A percentile compares a stretch with the other conserved stretches of the same genome.
phyloP scores from a whole-genome alignment of 495 filamentous ascomycete species.

The Xylaria venustula region DNA sequence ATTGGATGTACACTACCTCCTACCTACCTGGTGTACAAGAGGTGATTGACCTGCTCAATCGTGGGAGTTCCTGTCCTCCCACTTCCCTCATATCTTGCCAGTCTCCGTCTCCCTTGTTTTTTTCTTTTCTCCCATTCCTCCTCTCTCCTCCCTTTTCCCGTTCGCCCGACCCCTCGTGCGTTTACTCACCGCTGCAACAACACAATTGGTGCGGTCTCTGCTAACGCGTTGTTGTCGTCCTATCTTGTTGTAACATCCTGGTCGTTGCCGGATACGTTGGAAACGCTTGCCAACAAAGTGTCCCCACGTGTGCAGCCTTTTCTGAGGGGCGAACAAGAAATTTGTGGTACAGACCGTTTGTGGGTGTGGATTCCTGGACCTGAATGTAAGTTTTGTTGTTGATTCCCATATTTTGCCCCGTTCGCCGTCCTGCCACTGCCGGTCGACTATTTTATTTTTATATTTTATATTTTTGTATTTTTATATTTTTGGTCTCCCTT shows the following conservation, averaged over 20 bases:
- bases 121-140: conserved; percentile 14
- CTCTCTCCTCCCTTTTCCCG: conserved; percentile 9
- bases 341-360: conserved; percentile 20
- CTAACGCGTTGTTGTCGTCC: conserved; percentile 11
- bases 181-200: conserved; percentile 15
- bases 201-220: conserved; percentile 9
- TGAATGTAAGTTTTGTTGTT: conserved; percentile 37
- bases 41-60: conserved; percentile 12
- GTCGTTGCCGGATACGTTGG: conserved; percentile 15
- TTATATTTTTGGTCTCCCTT: background rate
- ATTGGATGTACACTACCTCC: background rate
- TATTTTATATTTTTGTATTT: conserved; percentile 11
- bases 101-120: conserved; percentile 24
- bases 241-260: conserved; percentile 22
- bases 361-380: conserved; percentile 26
- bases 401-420: conserved; percentile 16
- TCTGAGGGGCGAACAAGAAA: conserved; percentile 17
- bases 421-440: conserved; percentile 3
- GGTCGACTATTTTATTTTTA: conserved; percentile 23
- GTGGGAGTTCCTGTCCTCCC: conserved; percentile 14
- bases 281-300: conserved; percentile 18
- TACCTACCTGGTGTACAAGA: background rate
- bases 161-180: conserved; percentile 8
- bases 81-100: conserved; percentile 18
- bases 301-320: conserved; percentile 23